Evolutionary conservation across 148 eudicot genomes (phyloP).

Genomic region (Chenopodium suecicum): DNA sequence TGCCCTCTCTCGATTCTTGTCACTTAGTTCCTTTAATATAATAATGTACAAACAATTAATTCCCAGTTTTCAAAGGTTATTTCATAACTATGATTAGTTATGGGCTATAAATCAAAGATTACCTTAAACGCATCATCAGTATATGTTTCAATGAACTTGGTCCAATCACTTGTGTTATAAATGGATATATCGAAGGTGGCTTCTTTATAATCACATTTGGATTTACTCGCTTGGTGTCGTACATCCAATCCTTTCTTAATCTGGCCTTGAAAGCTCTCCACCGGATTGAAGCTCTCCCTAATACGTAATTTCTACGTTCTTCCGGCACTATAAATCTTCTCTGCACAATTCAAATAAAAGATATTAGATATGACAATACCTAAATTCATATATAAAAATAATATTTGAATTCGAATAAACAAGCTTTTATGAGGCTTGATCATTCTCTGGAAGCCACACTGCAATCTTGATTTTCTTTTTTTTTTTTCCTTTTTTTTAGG

Average conservation of each 20-base stretch:
- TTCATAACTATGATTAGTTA: too few relatives aligned
- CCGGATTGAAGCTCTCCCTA: neutral
- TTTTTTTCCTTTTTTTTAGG: too few relatives aligned
- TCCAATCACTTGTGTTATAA: neutral
- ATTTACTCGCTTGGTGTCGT: neutral
- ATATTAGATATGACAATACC: neutral
- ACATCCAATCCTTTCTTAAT: neutral
- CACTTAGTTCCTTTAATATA: neutral
- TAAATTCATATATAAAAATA: too few relatives aligned
- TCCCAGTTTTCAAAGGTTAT: too few relatives aligned
- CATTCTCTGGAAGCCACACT: too few relatives aligned
- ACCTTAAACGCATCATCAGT: neutral
- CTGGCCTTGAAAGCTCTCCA: slow-evolving; percentile 11
- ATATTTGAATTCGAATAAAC: too few relatives aligned
- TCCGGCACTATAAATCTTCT: neutral
- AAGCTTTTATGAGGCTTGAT: too few relatives aligned
- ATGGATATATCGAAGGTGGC: neutral
- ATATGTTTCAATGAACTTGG: neutral
- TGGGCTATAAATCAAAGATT: neutral
- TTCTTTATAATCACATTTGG: neutral
- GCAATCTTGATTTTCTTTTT: too few relatives aligned
- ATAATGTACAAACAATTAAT: too few relatives aligned
- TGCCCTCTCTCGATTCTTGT: neutral
- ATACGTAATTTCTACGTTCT: neutral
- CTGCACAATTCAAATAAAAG: neutral